Conservation (phyloP, 306 rosid genomes). For the Gastrolobium villosum region DNA sequence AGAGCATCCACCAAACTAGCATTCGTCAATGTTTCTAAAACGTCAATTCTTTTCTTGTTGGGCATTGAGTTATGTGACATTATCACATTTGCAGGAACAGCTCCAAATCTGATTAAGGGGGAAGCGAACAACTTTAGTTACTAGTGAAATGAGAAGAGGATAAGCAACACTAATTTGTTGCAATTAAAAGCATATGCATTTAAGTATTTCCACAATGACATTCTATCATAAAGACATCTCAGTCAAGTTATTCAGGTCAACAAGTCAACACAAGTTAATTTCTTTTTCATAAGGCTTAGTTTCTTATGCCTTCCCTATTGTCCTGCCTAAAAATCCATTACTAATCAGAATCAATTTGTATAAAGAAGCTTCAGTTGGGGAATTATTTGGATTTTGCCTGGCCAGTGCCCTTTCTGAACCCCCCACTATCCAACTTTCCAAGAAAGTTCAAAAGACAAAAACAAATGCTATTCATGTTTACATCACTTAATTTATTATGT, state of each 20-base stretch:
- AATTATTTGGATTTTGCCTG: no score
- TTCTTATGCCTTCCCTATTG: no score
- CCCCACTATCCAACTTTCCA: no score
- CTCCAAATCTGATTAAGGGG: conserved; percentile 43
- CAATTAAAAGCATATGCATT: background rate
- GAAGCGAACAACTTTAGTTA: background rate
- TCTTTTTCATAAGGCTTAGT: no score
- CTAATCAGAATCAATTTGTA: no score
- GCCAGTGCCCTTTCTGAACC: no score
- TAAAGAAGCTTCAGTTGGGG: no score
- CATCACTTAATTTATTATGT: no score
- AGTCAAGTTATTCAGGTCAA: background rate
- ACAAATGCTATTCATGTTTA: no score
- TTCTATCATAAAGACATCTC: background rate
- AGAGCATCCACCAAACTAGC: conserved; percentile 35
- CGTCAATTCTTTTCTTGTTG: conserved; percentile 42
- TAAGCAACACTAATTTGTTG: background rate
- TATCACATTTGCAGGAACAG: conserved; percentile 53
- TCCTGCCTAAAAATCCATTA: no score
- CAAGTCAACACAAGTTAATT: no score
- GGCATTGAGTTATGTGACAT: conserved; percentile 53
- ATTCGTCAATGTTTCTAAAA: conserved; percentile 44
- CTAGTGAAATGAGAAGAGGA: background rate
- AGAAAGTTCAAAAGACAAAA: no score
- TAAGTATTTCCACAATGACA: background rate